These are phyloP conservation scores for Trichophyton simii DNA, from an alignment of 2,329 filamentous ascomycete species.

Conservation along the genomic window DNA sequence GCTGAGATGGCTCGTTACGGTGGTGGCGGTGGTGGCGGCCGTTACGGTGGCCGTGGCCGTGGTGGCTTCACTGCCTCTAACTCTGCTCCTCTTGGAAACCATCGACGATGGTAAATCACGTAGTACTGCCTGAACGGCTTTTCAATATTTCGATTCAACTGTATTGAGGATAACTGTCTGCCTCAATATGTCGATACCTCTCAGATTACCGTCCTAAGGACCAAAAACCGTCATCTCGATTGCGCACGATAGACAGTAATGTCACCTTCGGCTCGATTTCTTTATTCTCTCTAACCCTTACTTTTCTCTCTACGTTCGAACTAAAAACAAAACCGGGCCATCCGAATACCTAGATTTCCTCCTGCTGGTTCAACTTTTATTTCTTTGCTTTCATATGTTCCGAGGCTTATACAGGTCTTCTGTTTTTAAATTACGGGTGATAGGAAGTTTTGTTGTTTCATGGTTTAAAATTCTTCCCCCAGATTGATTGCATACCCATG, in stretches of 20 bases:
- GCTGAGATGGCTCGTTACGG: conserved; percentile 91
- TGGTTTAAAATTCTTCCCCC: neutral
- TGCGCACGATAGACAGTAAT: neutral
- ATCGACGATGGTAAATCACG: conserved; percentile 44
- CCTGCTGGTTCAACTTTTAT: neutral
- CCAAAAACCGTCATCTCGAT: neutral
- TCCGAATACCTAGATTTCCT: neutral
- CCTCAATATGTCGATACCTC: neutral
- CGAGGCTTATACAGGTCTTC: neutral
- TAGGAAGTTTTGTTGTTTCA: neutral
- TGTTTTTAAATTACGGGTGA: neutral
- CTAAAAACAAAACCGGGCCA: neutral
- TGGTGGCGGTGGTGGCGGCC: conserved; percentile 60
- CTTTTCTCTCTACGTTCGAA: neutral
- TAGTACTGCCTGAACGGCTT: neutral
- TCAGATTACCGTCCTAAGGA: neutral
- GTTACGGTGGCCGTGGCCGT: conserved; percentile 57
- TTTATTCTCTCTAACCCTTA: neutral
- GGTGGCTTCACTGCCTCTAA: conserved; percentile 48
- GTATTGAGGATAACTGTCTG: neutral
- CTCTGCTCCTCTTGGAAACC: conserved; percentile 43
- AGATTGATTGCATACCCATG: neutral
- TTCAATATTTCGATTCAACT: neutral
- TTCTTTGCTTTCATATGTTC: neutral
- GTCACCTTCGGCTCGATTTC: neutral